A percentile compares a stretch with the other conserved stretches of the same genome.
phyloP scores from a whole-genome alignment of 371 early-diverging fungal genomes.

The Mortierella sp. region DNA sequence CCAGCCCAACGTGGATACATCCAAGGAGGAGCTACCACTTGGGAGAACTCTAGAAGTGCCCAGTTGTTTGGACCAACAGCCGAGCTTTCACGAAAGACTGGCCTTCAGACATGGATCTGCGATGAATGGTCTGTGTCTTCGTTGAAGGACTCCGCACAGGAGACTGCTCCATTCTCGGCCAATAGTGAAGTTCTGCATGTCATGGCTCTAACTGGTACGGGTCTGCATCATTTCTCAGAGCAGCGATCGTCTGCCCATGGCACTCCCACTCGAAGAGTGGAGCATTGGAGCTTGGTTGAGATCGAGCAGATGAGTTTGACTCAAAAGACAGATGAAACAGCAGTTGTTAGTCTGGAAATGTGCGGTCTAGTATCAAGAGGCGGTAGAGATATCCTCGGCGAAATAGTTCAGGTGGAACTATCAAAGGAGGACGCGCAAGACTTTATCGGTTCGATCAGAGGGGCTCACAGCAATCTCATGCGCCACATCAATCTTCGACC shows the following conservation, averaged over 20 bases:
- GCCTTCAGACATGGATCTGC: constrained; percentile 40
- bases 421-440: constrained; percentile 20
- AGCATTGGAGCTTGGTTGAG: constrained; percentile 52
- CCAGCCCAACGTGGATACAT: constrained; percentile 21
- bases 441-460: constrained; percentile 6
- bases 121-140: constrained; percentile 21
- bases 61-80: constrained; percentile 16
- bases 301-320: constrained; percentile 19
- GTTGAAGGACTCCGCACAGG: constrained; percentile 12
- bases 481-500: constrained; percentile 22
- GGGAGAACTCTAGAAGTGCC: constrained; percentile 25
- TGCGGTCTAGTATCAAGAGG: constrained; percentile 34
- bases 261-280: constrained; percentile 13
- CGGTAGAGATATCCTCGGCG: constrained; percentile 24
- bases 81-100: constrained; percentile 18
- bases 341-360: constrained; percentile 23
- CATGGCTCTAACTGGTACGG: constrained; percentile 35
- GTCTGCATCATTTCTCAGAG: constrained; percentile 36
- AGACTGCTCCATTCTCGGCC: background rate
- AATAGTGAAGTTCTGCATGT: constrained; percentile 24
- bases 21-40: constrained; percentile 11
- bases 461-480: constrained; percentile 26
- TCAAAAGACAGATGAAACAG: background rate
- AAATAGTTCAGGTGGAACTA: constrained; percentile 8
- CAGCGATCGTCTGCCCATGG: constrained; percentile 4